These are phyloP conservation scores for Apiotrichum montevideense DNA, from an alignment of 1,284 basidiomycete species.

Conservation along the genomic window DNA sequence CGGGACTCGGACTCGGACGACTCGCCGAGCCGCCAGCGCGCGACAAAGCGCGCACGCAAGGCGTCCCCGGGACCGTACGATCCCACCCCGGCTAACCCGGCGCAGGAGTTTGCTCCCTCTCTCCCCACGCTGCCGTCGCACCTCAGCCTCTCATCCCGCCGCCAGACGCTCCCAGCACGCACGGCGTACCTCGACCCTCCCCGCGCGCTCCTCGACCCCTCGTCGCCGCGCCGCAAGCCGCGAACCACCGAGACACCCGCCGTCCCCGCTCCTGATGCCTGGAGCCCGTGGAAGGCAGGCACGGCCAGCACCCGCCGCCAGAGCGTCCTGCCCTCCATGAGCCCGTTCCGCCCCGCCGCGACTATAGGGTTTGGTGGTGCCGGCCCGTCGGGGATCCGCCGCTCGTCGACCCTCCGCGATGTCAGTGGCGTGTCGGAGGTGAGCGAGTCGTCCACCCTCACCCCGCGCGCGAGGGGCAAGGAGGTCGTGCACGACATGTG, in stretches of 20 bases:
- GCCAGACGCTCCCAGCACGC: slow-evolving; percentile 4
- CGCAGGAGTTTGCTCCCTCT: slow-evolving; percentile 13
- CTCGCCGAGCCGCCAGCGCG: slow-evolving; percentile 22
- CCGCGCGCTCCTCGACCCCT: slow-evolving; percentile 16
- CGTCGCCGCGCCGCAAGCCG: slow-evolving; percentile 15
- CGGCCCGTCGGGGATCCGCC: slow-evolving; percentile 14
- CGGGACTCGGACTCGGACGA: slow-evolving; percentile 25
- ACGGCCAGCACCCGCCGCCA: slow-evolving; percentile 2
- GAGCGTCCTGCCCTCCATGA: slow-evolving; percentile 20
- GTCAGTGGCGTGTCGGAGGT: slow-evolving; percentile 27
- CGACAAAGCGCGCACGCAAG: slow-evolving; percentile 22
- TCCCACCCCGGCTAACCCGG: neutral
- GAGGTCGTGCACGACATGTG: too few species aligned
- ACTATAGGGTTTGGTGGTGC: slow-evolving; percentile 6
- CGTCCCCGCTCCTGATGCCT: slow-evolving; percentile 7
- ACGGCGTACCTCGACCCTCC: slow-evolving; percentile 38
- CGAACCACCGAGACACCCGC: neutral
- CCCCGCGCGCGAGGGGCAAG: too few species aligned
- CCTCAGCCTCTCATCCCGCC: slow-evolving; percentile 17
- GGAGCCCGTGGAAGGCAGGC: slow-evolving; percentile 37
- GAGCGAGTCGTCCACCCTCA: slow-evolving; percentile 16
- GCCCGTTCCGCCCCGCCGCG: slow-evolving; percentile 31
- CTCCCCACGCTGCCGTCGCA: slow-evolving; percentile 32
- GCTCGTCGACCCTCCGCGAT: slow-evolving; percentile 30
- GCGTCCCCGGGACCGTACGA: slow-evolving; percentile 15